Conservation (phyloP, 2,329 filamentous ascomycete genomes). For the Fusarium caatingaense region DNA sequence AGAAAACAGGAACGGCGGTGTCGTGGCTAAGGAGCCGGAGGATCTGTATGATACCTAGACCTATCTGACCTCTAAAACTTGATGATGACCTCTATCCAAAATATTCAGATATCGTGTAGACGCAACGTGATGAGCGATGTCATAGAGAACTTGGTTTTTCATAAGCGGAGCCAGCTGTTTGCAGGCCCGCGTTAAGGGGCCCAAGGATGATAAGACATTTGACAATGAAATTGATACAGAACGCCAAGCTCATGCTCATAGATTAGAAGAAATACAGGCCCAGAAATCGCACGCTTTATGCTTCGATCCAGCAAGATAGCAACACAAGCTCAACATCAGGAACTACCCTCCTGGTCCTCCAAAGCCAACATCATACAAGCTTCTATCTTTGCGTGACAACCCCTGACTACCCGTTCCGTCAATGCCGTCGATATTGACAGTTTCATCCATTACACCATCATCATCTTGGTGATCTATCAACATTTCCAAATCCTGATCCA, state of each 20-base stretch:
- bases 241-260: constrained; percentile 17
- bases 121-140: neutral
- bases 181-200: neutral
- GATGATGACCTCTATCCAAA: constrained; percentile 43
- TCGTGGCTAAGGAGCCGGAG: constrained; percentile 41
- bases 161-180: neutral
- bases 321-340: neutral
- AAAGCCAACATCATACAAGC: constrained; percentile 48
- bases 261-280: constrained; percentile 8
- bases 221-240: neutral
- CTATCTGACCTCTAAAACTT: constrained; percentile 44
- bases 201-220: neutral
- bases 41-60: constrained; percentile 54
- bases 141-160: neutral
- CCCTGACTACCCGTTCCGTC: constrained; percentile 25
- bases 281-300: constrained; percentile 37
- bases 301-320: neutral
- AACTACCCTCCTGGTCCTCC: constrained; percentile 34
- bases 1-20: constrained; percentile 20
- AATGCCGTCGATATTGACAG: constrained; percentile 33
- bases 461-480: constrained; percentile 61
- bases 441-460: constrained; percentile 46
- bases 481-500: constrained; percentile 65
- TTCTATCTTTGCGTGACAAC: constrained; percentile 40
- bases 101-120: neutral